A percentile compares a stretch with the other conserved stretches of the same genome.
Evolutionary conservation across 2,329 filamentous ascomycete species (phyloP).

Genomic region (Phyllosticta citriasiana): DNA sequence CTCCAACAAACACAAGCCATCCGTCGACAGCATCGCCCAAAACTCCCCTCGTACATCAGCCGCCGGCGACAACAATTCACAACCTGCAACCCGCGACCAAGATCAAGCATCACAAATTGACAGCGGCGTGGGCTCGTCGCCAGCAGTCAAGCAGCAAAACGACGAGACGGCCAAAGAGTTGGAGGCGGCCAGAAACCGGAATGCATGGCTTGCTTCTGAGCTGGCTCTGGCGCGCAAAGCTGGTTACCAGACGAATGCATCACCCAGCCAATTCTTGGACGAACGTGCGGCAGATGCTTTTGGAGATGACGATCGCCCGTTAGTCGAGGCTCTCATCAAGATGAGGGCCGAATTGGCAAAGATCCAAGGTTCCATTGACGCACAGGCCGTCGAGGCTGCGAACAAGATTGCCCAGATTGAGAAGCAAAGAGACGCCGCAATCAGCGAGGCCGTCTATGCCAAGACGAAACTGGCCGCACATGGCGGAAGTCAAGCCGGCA

Average conservation of each 20-base stretch:
- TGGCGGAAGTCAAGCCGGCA: slow-evolving; percentile 54
- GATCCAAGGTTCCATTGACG: slow-evolving; percentile 81
- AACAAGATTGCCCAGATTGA: slow-evolving; percentile 90
- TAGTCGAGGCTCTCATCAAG: slow-evolving; percentile 82
- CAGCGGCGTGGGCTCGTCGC: slow-evolving; percentile 51
- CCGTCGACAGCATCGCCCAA: slow-evolving; percentile 17
- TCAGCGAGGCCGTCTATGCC: slow-evolving; percentile 88
- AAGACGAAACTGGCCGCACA: slow-evolving; percentile 86
- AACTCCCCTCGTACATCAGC: neutral
- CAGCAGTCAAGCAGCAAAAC: slow-evolving; percentile 52
- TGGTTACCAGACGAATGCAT: slow-evolving; percentile 67
- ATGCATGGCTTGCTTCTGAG: slow-evolving; percentile 96
- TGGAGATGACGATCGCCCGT: slow-evolving; percentile 80
- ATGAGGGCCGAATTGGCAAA: slow-evolving; percentile 86
- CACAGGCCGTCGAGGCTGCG: slow-evolving; percentile 75
- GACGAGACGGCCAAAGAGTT: slow-evolving; percentile 77
- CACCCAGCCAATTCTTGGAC: slow-evolving; percentile 64
- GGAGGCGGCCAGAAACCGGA: slow-evolving; percentile 72
- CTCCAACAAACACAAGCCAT: slow-evolving; percentile 21
- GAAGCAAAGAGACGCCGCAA: slow-evolving; percentile 86
- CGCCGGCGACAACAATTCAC: slow-evolving; percentile 18
- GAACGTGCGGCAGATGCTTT: slow-evolving; percentile 68
- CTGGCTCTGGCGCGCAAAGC: slow-evolving; percentile 82
- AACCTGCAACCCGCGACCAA: slow-evolving; percentile 20
- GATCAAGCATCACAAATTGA: slow-evolving; percentile 41